Evolutionary conservation across 331 rosid species (phyloP).

Genomic region (Prunus yedoensis): DNA sequence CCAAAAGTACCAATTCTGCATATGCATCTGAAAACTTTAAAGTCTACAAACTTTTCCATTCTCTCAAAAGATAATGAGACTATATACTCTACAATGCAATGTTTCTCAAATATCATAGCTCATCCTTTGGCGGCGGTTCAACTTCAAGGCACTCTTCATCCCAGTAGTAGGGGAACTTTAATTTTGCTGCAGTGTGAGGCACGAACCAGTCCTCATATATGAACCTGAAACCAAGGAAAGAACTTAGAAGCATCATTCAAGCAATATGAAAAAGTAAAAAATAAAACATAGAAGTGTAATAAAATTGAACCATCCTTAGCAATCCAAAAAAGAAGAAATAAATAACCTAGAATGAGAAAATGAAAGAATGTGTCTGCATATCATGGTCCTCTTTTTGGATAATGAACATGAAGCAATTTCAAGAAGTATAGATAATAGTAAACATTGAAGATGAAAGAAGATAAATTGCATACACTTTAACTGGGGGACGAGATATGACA

Average conservation of each 20-base stretch:
- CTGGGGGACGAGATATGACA: slow-evolving; percentile 80
- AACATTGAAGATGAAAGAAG: slow-evolving; percentile 19
- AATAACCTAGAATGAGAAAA: neutral
- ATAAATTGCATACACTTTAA: slow-evolving; percentile 69
- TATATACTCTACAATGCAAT: neutral
- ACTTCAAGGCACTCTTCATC: slow-evolving; percentile 59
- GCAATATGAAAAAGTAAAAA: slow-evolving; percentile 6
- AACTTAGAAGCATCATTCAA: slow-evolving; percentile 12
- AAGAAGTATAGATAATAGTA: slow-evolving; percentile 1
- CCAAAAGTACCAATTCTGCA: neutral
- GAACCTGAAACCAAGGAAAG: slow-evolving; percentile 53
- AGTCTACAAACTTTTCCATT: neutral
- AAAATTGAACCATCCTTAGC: neutral
- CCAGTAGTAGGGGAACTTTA: slow-evolving; percentile 78
- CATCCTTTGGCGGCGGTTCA: slow-evolving; percentile 59
- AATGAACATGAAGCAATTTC: neutral
- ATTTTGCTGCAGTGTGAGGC: slow-evolving; percentile 88
- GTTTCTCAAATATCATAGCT: slow-evolving; percentile 31
- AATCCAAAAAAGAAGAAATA: neutral
- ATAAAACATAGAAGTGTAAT: neutral
- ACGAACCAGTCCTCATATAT: slow-evolving; percentile 70
- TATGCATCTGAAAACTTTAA: neutral
- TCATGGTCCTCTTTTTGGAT: neutral
- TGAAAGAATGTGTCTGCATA: neutral
- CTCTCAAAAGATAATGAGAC: neutral